phyloP scores from a whole-genome alignment of 257 asterid genomes.

The Primulina eburnea region DNA sequence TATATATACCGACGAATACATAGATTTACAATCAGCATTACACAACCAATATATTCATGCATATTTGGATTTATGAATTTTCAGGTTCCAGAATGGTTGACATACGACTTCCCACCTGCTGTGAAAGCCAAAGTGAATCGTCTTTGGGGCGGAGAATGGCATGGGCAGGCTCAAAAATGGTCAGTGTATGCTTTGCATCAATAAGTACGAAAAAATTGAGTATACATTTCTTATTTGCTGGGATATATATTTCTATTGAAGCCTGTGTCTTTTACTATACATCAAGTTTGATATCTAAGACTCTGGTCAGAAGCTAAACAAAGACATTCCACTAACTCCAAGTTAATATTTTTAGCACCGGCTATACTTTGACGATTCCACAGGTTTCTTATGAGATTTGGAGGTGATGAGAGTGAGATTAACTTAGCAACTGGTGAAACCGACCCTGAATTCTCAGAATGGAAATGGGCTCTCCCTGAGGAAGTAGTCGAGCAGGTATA shows the following conservation, averaged over 20 bases:
- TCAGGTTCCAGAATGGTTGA: slow-evolving; percentile 92
- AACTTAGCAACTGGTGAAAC: slow-evolving; percentile 72
- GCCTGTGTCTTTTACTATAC: background rate
- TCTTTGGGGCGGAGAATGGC: slow-evolving; percentile 99
- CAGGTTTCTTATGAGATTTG: slow-evolving; percentile 88
- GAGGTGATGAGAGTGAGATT: slow-evolving; percentile 75
- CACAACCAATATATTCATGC: background rate
- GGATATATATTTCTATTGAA: background rate
- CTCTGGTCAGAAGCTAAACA: background rate
- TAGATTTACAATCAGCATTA: slow-evolving; percentile 3
- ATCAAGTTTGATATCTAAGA: background rate
- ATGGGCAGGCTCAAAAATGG: slow-evolving; percentile 98
- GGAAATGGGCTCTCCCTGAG: slow-evolving; percentile 96
- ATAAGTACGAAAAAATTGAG: background rate
- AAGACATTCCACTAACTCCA: background rate
- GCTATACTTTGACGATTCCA: slow-evolving; percentile 4
- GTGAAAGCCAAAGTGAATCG: slow-evolving; percentile 97
- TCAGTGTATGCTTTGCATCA: slow-evolving; percentile 27
- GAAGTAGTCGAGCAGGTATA: slow-evolving; percentile 87
- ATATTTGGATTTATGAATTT: slow-evolving; percentile 13
- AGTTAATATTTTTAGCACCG: background rate
- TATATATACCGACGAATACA: background rate
- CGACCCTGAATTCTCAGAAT: slow-evolving; percentile 86
- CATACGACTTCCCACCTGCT: slow-evolving; percentile 92
- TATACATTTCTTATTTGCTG: background rate